Conservation (phyloP, 148 eudicot genomes). For the Dysphania ambrosioides region DNA sequence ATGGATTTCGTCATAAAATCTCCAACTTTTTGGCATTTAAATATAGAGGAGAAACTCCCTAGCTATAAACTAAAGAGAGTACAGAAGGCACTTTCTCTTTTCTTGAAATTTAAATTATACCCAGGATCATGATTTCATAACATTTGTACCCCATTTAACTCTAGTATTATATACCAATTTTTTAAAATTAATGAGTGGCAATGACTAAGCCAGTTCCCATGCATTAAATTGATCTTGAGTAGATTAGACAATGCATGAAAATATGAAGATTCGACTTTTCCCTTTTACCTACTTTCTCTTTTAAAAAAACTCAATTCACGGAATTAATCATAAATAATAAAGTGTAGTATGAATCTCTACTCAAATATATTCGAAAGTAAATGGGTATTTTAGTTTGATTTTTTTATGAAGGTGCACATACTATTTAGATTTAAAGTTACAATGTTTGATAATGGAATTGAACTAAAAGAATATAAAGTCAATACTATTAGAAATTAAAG, state of each 20-base stretch:
- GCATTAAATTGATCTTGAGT: too few relatives aligned
- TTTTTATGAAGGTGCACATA: too few relatives aligned
- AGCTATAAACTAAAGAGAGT: too few relatives aligned
- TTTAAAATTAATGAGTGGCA: neutral
- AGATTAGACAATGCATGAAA: neutral
- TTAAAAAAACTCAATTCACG: neutral
- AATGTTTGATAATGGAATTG: too few relatives aligned
- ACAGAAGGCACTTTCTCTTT: neutral
- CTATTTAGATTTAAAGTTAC: too few relatives aligned
- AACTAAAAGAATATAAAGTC: too few relatives aligned
- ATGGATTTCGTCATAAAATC: neutral
- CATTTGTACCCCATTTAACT: neutral
- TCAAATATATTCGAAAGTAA: too few relatives aligned
- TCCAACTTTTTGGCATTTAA: neutral
- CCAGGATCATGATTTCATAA: neutral
- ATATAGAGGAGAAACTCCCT: too few relatives aligned
- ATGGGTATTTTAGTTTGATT: too few relatives aligned
- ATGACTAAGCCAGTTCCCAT: neutral
- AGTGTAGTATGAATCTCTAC: too few relatives aligned
- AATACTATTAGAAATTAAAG: too few relatives aligned
- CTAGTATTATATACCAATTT: neutral
- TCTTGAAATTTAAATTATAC: neutral
- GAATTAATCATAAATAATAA: too few relatives aligned
- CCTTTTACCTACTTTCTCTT: neutral
- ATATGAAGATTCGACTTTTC: neutral